Evolutionary conservation across 208 protist genomes (phyloP).

Genomic region (Tritrichomonas musculus): DNA sequence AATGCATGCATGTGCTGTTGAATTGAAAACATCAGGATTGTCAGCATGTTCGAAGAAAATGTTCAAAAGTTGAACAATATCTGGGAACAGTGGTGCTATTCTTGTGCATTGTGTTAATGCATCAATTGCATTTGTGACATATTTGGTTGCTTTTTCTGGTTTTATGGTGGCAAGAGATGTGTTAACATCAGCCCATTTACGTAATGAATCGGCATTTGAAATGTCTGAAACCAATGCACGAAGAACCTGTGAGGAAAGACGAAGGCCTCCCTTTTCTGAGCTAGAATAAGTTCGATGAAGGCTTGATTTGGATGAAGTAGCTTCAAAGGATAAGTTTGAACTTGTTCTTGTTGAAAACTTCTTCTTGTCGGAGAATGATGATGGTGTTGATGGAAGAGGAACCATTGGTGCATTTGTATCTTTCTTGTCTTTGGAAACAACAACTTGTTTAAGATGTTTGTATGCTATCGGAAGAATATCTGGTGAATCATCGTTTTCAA

Average conservation of each 20-base stretch:
- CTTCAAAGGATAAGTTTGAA: neutral
- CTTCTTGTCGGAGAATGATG: neutral
- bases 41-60: conserved; percentile 24
- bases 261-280: too few relatives aligned
- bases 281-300: too few relatives aligned
- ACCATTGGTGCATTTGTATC: too few relatives aligned
- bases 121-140: conserved; percentile 28
- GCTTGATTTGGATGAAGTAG: too few relatives aligned
- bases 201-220: neutral
- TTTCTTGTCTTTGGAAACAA: neutral
- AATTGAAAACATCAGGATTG: neutral
- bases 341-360: neutral
- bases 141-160: neutral
- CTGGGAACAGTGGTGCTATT: neutral
- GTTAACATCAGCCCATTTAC: conserved; percentile 20
- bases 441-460: neutral
- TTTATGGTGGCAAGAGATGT: neutral
- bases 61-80: neutral
- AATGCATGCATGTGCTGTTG: neutral
- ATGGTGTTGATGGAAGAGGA: neutral
- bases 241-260: neutral
- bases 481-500: neutral
- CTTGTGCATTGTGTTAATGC: neutral
- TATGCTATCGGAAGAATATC: neutral
- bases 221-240: neutral